Percentiles rank a stretch among this genome's conserved stretches.
Conservation (phyloP, 257 asterid genomes). For the Solanum lignicaule region DNA sequence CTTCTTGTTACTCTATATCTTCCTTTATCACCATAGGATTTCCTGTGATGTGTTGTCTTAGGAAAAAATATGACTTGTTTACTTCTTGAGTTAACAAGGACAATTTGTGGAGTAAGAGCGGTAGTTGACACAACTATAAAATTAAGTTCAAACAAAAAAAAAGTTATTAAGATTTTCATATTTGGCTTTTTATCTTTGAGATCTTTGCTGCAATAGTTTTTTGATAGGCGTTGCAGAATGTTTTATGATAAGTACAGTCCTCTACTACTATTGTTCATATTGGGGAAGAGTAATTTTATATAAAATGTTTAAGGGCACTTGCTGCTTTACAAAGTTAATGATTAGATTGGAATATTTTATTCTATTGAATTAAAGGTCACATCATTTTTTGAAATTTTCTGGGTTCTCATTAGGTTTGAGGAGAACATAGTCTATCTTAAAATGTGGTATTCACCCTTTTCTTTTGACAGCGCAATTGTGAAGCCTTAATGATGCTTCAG, state of each 20-base stretch:
- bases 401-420: not conserved
- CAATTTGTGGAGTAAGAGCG: not conserved
- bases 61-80: not conserved
- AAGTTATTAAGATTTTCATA: not conserved
- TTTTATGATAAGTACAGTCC: not conserved
- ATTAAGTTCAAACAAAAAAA: not conserved
- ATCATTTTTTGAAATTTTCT: not conserved
- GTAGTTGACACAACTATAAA: not conserved
- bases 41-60: not conserved
- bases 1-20: not conserved
- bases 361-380: not conserved
- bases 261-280: not conserved
- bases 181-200: not conserved
- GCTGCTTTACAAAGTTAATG: not conserved
- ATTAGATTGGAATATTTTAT: not conserved
- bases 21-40: not conserved
- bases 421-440: not conserved
- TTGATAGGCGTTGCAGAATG: not conserved
- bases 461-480: slow-evolving; percentile 86
- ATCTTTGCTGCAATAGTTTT: not conserved
- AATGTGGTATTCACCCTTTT: slow-evolving; percentile 4
- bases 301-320: not conserved
- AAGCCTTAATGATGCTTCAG: slow-evolving; percentile 96
- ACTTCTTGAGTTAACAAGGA: not conserved
- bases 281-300: not conserved